Evolutionary conservation across 768 basidiomycete species (phyloP).

Genomic region (Tremella mesenterica): DNA sequence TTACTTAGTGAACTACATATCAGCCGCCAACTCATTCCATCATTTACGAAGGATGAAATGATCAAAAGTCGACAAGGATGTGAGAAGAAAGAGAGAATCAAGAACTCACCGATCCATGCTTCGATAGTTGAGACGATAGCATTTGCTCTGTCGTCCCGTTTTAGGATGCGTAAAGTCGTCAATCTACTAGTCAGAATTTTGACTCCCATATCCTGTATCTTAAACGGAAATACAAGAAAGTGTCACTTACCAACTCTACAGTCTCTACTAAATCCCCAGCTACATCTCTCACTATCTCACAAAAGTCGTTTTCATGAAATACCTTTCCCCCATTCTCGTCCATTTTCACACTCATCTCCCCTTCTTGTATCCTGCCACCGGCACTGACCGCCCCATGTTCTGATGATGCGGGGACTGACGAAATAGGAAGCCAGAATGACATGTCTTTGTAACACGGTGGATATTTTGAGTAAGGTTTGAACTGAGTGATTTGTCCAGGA

Average conservation of each 20-base stretch:
- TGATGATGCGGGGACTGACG: conserved; percentile 82
- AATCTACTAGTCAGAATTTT: conserved; percentile 52
- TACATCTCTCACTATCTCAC: conserved; percentile 83
- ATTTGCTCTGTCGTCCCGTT: conserved; percentile 65
- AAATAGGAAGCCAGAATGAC: conserved; percentile 66
- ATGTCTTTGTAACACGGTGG: conserved; percentile 90
- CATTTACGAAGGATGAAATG: not conserved
- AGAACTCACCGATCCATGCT: conserved; percentile 80
- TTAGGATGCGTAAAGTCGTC: conserved; percentile 87
- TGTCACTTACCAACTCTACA: conserved; percentile 62
- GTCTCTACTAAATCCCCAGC: conserved; percentile 89
- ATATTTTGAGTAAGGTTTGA: conserved; percentile 86
- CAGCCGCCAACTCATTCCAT: not conserved
- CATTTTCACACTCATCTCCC: conserved; percentile 36
- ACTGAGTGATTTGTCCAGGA: conserved; percentile 61
- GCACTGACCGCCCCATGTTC: conserved; percentile 82
- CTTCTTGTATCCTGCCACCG: conserved; percentile 51
- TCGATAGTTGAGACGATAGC: conserved; percentile 86
- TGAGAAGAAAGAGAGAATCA: not conserved
- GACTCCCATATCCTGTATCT: not conserved
- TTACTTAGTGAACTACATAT: conserved; percentile 65
- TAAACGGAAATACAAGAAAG: not conserved
- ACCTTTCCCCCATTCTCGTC: conserved; percentile 10
- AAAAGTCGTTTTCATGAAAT: conserved; percentile 93
- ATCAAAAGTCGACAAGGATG: not conserved